Percentiles rank a stretch among this genome's conserved stretches.
These are phyloP conservation scores for Dictyostelium capitatum DNA, from an alignment of 78 protist species.

Conservation along the genomic window DNA sequence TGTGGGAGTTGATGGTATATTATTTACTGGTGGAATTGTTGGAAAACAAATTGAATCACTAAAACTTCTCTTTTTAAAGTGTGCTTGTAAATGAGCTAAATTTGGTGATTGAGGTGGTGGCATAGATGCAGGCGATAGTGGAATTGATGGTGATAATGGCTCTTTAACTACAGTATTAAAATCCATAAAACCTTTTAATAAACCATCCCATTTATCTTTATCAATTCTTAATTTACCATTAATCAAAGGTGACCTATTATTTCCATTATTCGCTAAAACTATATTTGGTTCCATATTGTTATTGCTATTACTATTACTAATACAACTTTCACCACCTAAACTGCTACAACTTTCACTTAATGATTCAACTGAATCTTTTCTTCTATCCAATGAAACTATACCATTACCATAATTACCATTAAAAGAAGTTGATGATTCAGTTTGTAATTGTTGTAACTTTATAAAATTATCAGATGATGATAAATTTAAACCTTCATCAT, in stretches of 20 bases:
- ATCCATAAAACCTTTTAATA: slow-evolving; percentile 22
- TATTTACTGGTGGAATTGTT: not conserved
- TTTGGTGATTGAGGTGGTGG: slow-evolving; percentile 34
- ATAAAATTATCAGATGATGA: too few species aligned
- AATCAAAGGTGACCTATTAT: not conserved
- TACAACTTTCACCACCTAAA: not conserved
- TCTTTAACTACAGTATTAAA: not conserved
- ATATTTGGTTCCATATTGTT: not conserved
- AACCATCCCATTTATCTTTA: slow-evolving; percentile 8
- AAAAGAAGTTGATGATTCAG: not conserved
- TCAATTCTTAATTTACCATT: not conserved
- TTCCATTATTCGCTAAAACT: not conserved
- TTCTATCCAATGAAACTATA: too few species aligned
- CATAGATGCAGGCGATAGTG: slow-evolving; percentile 4
- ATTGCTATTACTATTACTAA: not conserved
- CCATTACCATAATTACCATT: not conserved
- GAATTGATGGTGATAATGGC: not conserved
- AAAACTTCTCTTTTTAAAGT: slow-evolving; percentile 32
- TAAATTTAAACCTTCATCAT: not conserved
- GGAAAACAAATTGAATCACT: slow-evolving; percentile 14
- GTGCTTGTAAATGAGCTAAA: not conserved
- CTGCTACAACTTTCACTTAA: slow-evolving; percentile 1
- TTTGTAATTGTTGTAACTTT: not conserved
- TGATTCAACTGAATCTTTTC: not conserved
- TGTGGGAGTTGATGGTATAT: not conserved